Evolutionary conservation across 2,329 filamentous ascomycete species (phyloP), one percentile per base, ranked within the genome.

Genomic region (Mariannaea elegans): DNA sequence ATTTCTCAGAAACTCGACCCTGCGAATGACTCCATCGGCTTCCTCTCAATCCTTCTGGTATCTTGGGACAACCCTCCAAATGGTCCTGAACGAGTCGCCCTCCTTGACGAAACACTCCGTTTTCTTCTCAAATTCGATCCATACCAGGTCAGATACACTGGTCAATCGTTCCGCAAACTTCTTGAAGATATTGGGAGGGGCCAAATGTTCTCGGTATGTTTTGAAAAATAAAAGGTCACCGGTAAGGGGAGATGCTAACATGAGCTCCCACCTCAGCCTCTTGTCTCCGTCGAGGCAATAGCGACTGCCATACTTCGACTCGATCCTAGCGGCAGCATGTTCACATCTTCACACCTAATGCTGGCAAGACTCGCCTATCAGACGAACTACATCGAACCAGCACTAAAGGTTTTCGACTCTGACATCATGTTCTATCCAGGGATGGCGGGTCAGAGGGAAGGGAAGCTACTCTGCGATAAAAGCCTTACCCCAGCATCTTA

Each of bases 391-490:
- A 84, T 86, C 57, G 79, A 81, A 13, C 80, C 82, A 21, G 87
- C 84, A 2, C 77, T 90, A 5, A 82, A 82, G 3, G 80, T 92
- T 9, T 78, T 93, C 24, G 83, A 90, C 66, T 87, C 85, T 60
- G 81, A 85, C 52, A 87, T 92, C 58, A 82, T 90, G 59, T 90
- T 87, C 66, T 89, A 88, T 60, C 88, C 90, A 0, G 78, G 77
- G 49, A 78, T 80, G 71, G 66, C 72, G 52, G 63, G 75, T 49
- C 64, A 73, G 29, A 70, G 68, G 53, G 75, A 77, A 16, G 62
- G 75, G 7, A 78, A 74, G 45, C 70, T 75, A 29, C 75, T 83
- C 8, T 85, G 82, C 71, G 83, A 85, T 54, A 61, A 73, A 36
- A 70, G 65, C 14, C 73, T 86, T 3, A 69, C 81, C 3, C 79